Percentiles rank a stretch among this genome's conserved stretches.
These are phyloP conservation scores for Quercus robur DNA, from an alignment of 306 rosid species.

Conservation along the genomic window DNA sequence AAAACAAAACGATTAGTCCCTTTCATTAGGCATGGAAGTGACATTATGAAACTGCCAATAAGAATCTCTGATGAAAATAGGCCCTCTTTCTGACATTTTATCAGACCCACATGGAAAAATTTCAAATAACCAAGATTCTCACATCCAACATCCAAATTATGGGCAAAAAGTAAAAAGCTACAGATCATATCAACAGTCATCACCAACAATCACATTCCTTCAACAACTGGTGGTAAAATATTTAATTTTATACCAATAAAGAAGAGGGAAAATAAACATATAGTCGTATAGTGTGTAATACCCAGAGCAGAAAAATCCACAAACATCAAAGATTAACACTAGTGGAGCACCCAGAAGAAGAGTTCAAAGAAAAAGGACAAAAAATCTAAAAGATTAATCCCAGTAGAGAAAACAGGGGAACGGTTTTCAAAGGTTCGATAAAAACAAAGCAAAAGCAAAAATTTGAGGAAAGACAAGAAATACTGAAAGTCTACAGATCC, in stretches of 20 bases:
- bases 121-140: not conserved
- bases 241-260: not conserved
- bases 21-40: not conserved
- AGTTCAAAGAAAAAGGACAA: not conserved
- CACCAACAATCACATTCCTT: not conserved
- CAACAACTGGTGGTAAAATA: not conserved
- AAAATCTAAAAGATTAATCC: not conserved
- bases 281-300: not conserved
- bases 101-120: not conserved
- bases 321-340: not conserved
- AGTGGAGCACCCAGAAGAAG: not conserved
- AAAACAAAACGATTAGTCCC: not conserved
- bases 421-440: not conserved
- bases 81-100: not conserved
- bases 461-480: not conserved
- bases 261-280: not conserved
- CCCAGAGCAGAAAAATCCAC: not conserved
- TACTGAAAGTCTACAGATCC: conserved; percentile 15
- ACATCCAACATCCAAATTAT: not conserved
- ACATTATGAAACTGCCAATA: not conserved
- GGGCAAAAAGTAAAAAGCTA: not conserved
- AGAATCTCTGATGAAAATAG: not conserved
- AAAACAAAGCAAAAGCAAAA: not conserved
- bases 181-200: not conserved
- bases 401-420: not conserved